These are phyloP conservation scores for Fusarium phyllophilum DNA, from an alignment of 2,329 filamentous ascomycete genomes.

Conservation along the genomic window DNA sequence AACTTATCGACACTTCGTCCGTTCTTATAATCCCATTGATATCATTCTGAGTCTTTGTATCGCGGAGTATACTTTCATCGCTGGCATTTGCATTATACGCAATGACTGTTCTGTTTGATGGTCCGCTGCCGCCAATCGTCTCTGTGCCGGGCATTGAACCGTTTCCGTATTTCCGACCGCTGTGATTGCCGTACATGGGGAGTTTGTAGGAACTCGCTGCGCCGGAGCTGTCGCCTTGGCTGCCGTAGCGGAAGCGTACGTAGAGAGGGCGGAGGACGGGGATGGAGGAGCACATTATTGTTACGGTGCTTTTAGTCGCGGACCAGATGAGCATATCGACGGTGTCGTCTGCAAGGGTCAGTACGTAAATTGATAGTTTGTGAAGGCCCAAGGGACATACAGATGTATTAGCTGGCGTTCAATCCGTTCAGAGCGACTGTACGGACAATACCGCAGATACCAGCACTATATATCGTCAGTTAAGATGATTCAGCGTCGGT, in stretches of 20 bases:
- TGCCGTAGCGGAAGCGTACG: constrained; percentile 19
- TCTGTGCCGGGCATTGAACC: neutral
- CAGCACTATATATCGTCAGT: neutral
- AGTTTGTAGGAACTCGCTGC: constrained; percentile 3
- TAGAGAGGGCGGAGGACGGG: constrained; percentile 24
- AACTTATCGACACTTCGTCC: constrained; percentile 22
- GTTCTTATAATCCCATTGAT: constrained; percentile 12
- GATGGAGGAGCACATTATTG: constrained; percentile 22
- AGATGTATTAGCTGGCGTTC: constrained; percentile 20
- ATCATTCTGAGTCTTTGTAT: constrained; percentile 9
- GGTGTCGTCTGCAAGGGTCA: constrained; percentile 31
- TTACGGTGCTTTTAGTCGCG: constrained; percentile 27
- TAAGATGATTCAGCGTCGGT: fast-evolving
- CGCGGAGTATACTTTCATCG: constrained; percentile 26
- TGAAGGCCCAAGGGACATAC: too few species aligned
- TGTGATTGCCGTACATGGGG: constrained; percentile 19
- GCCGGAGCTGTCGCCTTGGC: constrained; percentile 12
- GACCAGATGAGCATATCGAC: constrained; percentile 32
- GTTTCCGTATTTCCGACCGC: constrained; percentile 10
- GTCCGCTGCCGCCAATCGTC: neutral
- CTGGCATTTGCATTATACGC: constrained; percentile 17
- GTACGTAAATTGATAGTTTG: too few species aligned
- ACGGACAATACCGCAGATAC: constrained; percentile 19
- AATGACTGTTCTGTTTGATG: neutral
- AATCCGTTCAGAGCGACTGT: constrained; percentile 18